These are phyloP conservation scores for Gossypium stocksii DNA, from an alignment of 345 rosid genomes.

Conservation along the genomic window DNA sequence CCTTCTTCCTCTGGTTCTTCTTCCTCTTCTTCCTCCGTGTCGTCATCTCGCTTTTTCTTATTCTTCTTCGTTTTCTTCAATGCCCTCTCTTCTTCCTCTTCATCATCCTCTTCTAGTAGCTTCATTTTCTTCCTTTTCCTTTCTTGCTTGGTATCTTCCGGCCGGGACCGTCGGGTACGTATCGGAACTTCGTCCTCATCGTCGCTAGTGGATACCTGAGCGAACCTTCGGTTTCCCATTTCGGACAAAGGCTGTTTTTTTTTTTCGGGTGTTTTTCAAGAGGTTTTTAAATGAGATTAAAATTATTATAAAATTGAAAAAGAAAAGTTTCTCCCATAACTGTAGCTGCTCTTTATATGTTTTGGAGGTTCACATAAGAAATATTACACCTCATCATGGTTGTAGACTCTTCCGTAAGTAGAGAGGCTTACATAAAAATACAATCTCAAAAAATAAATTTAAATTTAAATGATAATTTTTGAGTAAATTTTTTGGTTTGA, in stretches of 20 bases:
- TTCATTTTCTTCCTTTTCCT: constrained; percentile 56
- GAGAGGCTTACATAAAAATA: too few species aligned
- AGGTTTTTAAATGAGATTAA: neutral
- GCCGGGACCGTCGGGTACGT: constrained; percentile 26
- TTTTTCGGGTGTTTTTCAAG: neutral
- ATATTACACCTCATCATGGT: too few species aligned
- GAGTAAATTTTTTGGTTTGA: too few species aligned
- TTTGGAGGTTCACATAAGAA: too few species aligned
- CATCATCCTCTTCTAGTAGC: constrained; percentile 41
- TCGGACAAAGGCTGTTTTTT: neutral
- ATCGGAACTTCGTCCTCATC: constrained; percentile 60
- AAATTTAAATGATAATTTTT: too few species aligned
- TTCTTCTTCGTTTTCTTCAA: constrained; percentile 12
- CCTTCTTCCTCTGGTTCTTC: constrained; percentile 50
- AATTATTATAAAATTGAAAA: too few species aligned
- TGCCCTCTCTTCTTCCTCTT: constrained; percentile 34
- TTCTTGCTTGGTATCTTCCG: constrained; percentile 29
- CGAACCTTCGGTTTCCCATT: constrained; percentile 67
- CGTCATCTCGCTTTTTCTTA: constrained; percentile 19
- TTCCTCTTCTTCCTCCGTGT: constrained; percentile 15
- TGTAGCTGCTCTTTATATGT: neutral
- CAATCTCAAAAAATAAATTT: too few species aligned
- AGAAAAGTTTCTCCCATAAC: too few species aligned
- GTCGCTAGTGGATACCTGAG: constrained; percentile 75
- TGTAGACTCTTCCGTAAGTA: too few species aligned